Evolutionary conservation across 768 basidiomycete species (phyloP), one percentile per base, ranked within the genome.

Genomic region (Mycena floridula): DNA sequence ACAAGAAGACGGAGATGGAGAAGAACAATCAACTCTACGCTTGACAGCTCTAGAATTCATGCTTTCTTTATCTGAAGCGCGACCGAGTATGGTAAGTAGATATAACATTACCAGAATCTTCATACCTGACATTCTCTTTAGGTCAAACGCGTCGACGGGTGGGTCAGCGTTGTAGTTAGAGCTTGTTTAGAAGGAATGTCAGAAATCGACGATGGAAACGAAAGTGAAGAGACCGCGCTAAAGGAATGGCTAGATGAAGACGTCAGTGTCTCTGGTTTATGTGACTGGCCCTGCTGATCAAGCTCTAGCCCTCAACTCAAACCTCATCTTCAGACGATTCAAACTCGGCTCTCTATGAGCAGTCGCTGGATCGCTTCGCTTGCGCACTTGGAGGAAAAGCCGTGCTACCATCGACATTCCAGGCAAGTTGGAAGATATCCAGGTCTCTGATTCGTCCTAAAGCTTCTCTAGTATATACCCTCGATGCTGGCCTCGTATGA

Each of bases 151-250:
- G 76, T 80, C 0, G 70, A 74, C 20, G 86, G 82, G 0, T 91
- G 88, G 88, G 78, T 81, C 1, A 71, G 69, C 7, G 71, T 79
- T 13, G 63, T 89, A 28, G 83, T 91, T 0, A 68, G 85, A 2
- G 84, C 84, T 7, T 89, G 86, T 62, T 57, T 90, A 28, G 87
- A 90, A 59, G 87, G 85, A 3, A 86, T 91, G 80, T 79, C 83
- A 15, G 85, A 87, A 60, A 67, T 89, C 16, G 77, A 81, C 0
- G 83, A 77, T 28, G 63, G 66, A 18, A 58, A 58, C 30, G 35
- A 46, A 3, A 59, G 58, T 27, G 65, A 62, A 2, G n/a, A n/a
- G n/a, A n/a, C n/a, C n/a, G n/a, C n/a, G n/a, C 59, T 80, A 44
- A 69, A 74, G 0, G 64, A 59, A 0, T 91, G 90, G 89, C 58